Conservation (phyloP, 768 basidiomycete genomes). For the Amylocystis lapponica region DNA sequence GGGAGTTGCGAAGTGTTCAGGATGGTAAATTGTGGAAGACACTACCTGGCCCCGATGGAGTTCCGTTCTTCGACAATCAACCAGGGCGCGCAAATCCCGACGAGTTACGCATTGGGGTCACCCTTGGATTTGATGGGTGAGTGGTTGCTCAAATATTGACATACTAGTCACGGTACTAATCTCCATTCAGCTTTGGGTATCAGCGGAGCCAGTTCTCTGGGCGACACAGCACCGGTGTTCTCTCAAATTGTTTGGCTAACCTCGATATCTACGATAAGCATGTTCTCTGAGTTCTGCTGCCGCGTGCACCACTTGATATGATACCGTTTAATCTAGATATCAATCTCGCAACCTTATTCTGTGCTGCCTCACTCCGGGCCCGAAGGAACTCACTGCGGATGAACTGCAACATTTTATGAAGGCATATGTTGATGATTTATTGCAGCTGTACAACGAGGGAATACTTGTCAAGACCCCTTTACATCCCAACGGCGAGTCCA, state of each 20-base stretch:
- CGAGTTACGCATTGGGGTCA: slow-evolving; percentile 10
- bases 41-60: slow-evolving; percentile 1
- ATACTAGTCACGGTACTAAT: not conserved
- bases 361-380: no score
- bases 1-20: slow-evolving; percentile 6
- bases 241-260: no score
- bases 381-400: no score
- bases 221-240: slow-evolving; percentile 7
- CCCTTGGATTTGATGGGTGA: no score
- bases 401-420: no score
- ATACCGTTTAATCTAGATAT: slow-evolving; percentile 15
- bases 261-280: slow-evolving; percentile 1
- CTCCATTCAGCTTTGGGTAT: slow-evolving; percentile 5
- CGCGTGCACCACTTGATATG: slow-evolving; percentile 7
- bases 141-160: not conserved
- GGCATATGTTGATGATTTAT: slow-evolving; percentile 14
- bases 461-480: slow-evolving; percentile 7
- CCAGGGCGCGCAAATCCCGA: not conserved
- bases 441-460: slow-evolving; percentile 12
- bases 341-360: slow-evolving; percentile 10
- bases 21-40: no score
- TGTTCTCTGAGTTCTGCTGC: not conserved
- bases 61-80: slow-evolving; percentile 5
- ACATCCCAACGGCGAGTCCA: not conserved
- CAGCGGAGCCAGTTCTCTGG: not conserved